A percentile compares a stretch with the other conserved stretches of the same genome.
Evolutionary conservation across 2,329 filamentous ascomycete genomes (phyloP).

Genomic region (Epicoccum sorghinum): DNA sequence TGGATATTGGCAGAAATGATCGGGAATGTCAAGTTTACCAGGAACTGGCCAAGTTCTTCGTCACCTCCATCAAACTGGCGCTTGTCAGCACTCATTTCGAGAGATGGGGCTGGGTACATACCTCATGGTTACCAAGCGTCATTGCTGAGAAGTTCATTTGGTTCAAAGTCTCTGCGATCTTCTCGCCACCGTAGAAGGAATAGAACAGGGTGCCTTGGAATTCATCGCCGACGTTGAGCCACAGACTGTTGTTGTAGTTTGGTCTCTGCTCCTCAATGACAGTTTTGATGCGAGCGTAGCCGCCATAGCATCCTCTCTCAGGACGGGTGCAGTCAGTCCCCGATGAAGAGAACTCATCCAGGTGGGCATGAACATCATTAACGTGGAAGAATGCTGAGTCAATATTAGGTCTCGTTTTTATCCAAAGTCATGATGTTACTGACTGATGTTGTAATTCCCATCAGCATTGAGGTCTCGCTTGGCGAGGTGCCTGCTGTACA

Average conservation of each 20-base stretch:
- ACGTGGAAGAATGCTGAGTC: slow-evolving; percentile 66
- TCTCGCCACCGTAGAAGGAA: slow-evolving; percentile 69
- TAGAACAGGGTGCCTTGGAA: slow-evolving; percentile 74
- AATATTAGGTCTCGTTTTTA: not conserved
- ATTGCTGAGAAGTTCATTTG: slow-evolving; percentile 70
- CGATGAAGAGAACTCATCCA: slow-evolving; percentile 66
- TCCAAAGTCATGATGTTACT: not conserved
- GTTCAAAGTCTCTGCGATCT: slow-evolving; percentile 71
- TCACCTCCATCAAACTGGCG: slow-evolving; percentile 65
- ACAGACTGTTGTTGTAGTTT: slow-evolving; percentile 65
- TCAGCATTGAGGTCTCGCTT: slow-evolving; percentile 42
- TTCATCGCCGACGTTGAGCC: slow-evolving; percentile 71
- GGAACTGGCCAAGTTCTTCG: slow-evolving; percentile 65
- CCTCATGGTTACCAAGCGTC: slow-evolving; percentile 67
- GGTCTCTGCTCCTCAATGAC: slow-evolving; percentile 63
- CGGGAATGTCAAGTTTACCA: slow-evolving; percentile 69
- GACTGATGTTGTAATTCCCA: slow-evolving; percentile 46
- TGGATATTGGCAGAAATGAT: slow-evolving; percentile 68
- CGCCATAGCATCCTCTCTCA: slow-evolving; percentile 65
- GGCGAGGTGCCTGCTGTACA: slow-evolving; percentile 36
- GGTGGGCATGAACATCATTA: slow-evolving; percentile 72
- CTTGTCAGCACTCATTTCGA: too few relatives aligned
- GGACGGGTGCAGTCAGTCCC: slow-evolving; percentile 67
- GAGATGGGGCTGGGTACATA: not conserved
- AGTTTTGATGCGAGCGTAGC: slow-evolving; percentile 68